phyloP scores from a whole-genome alignment of 2,329 filamentous ascomycete species.

The Cladophialophora immunda region DNA sequence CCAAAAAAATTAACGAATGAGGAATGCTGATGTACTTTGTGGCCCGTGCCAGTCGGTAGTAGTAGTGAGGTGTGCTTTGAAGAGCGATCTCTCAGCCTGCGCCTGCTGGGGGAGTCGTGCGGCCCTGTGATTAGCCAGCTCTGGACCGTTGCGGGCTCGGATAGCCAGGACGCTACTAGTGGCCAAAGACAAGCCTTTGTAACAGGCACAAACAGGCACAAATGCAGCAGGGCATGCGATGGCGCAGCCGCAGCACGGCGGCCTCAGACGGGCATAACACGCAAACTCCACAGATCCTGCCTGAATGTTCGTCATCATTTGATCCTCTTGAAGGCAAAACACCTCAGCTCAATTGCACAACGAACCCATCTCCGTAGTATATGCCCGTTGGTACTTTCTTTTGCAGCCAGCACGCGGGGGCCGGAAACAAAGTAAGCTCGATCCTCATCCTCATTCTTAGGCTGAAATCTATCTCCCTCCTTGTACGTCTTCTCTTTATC shows the following conservation, averaged over 20 bases:
- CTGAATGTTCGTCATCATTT: slow-evolving; percentile 15
- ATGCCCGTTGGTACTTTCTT: slow-evolving; percentile 1
- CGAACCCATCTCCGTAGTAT: neutral
- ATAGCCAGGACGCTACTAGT: slow-evolving; percentile 2
- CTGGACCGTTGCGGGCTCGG: neutral
- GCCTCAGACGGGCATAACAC: slow-evolving; percentile 22
- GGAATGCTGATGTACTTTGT: neutral
- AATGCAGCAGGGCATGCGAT: slow-evolving; percentile 12
- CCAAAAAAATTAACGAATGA: slow-evolving; percentile 6
- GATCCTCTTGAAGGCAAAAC: slow-evolving; percentile 6
- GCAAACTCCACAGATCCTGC: slow-evolving; percentile 17
- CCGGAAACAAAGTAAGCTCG: slow-evolving; percentile 3
- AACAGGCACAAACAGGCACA: slow-evolving; percentile 4
- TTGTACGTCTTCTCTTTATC: neutral
- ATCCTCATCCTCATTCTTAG: neutral
- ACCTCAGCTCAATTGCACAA: slow-evolving; percentile 4
- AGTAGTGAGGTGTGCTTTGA: neutral
- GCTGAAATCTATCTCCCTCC: slow-evolving; percentile 15
- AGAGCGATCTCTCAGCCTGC: neutral
- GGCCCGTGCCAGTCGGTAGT: neutral
- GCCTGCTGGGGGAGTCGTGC: neutral
- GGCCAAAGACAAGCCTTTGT: neutral
- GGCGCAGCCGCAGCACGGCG: no score
- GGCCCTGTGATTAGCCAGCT: neutral
- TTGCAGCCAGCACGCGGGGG: slow-evolving; percentile 17